phyloP scores from a whole-genome alignment of 129 eudicot genomes.

The Helianthus annuus region HanXRQr2.0-SUNRISE NC_035448.2:193484625-193485124 shows the following conservation, averaged over 20 bases:
- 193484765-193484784: neutral
- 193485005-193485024: neutral
- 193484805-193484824: conserved; percentile 36
- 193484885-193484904: neutral
- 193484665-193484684: conserved; percentile 78
- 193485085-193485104: no score
- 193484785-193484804: neutral
- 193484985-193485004: neutral
- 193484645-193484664: conserved; percentile 69
- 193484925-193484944: neutral
- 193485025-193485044: no score
- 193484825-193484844: neutral
- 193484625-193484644: conserved; percentile 40
- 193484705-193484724: conserved; percentile 90
- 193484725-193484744: conserved; percentile 76
- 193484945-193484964: no score
- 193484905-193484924: neutral
- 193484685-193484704: conserved; percentile 77
- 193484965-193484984: neutral
- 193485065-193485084: no score
- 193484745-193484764: conserved; percentile 83
- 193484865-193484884: conserved; percentile 38
- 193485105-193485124: no score
- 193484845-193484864: neutral
- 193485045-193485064: no score